Conservation (phyloP, 352 stramenopile genomes). For the Elongisporangium undulatum region DNA sequence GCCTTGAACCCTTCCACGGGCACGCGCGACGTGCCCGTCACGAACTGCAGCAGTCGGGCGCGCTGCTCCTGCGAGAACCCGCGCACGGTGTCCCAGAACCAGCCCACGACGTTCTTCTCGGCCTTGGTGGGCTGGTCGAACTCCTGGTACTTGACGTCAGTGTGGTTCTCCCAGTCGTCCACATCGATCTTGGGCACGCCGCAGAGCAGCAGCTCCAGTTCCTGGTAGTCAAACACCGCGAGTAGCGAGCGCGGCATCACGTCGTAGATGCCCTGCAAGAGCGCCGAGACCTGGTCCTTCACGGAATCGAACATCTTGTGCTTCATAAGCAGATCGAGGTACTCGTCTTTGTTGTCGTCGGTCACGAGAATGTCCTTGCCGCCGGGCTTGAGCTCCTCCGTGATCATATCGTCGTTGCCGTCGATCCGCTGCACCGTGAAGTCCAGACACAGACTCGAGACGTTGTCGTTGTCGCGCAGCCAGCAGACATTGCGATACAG, state of each 20-base stretch:
- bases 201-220: constrained; percentile 94
- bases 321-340: constrained; percentile 92
- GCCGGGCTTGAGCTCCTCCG: constrained; percentile 88
- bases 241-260: constrained; percentile 88
- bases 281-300: constrained; percentile 82
- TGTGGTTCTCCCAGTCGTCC: constrained; percentile 85
- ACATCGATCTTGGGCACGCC: constrained; percentile 90
- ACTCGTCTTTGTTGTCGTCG: constrained; percentile 94
- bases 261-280: constrained; percentile 90
- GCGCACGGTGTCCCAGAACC: constrained; percentile 88
- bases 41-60: constrained; percentile 87
- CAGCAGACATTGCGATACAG: constrained; percentile 63
- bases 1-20: constrained; percentile 96
- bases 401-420: constrained; percentile 45
- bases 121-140: constrained; percentile 51
- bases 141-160: constrained; percentile 72
- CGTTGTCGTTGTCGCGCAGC: constrained; percentile 61
- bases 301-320: constrained; percentile 93
- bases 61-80: constrained; percentile 83
- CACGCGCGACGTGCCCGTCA: constrained; percentile 85
- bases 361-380: constrained; percentile 92
- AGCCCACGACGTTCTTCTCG: constrained; percentile 74
- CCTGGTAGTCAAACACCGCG: constrained; percentile 92
- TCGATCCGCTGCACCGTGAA: constrained; percentile 64
- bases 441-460: constrained; percentile 61